Conservation (phyloP, 2,329 filamentous ascomycete genomes). For the Chaetothyriales sp. region DNA sequence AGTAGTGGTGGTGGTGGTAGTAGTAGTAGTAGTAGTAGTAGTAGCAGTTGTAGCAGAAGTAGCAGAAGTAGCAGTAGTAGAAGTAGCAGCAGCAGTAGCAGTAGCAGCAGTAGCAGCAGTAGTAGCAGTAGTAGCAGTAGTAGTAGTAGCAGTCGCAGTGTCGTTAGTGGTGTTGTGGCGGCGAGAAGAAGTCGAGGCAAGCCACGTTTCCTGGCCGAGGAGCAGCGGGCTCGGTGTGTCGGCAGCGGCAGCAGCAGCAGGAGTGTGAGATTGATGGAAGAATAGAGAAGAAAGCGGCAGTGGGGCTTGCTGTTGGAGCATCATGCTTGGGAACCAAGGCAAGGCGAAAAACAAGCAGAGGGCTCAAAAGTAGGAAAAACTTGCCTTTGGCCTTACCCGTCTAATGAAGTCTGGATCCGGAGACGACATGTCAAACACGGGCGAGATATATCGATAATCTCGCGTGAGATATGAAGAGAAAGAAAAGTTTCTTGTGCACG, state of each 20-base stretch:
- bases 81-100: neutral
- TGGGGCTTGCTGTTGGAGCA: neutral
- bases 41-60: neutral
- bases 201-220: neutral
- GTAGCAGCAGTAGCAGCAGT: neutral
- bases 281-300: neutral
- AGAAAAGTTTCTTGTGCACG: no score
- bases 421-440: no score
- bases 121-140: neutral
- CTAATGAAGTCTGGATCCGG: no score
- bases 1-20: neutral
- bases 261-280: neutral
- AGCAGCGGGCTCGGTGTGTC: neutral
- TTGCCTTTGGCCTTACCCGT: no score
- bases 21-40: neutral
- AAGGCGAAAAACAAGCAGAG: neutral
- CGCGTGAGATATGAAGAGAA: no score
- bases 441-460: no score
- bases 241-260: no score
- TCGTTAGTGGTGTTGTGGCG: neutral
- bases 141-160: neutral
- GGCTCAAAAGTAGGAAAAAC: neutral
- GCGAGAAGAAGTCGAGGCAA: neutral
- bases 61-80: no score
- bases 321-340: neutral